Evolutionary conservation across 1,284 basidiomycete species (phyloP), one percentile per base, ranked within the genome.

Genomic region (Microbotryum saponariae): DNA sequence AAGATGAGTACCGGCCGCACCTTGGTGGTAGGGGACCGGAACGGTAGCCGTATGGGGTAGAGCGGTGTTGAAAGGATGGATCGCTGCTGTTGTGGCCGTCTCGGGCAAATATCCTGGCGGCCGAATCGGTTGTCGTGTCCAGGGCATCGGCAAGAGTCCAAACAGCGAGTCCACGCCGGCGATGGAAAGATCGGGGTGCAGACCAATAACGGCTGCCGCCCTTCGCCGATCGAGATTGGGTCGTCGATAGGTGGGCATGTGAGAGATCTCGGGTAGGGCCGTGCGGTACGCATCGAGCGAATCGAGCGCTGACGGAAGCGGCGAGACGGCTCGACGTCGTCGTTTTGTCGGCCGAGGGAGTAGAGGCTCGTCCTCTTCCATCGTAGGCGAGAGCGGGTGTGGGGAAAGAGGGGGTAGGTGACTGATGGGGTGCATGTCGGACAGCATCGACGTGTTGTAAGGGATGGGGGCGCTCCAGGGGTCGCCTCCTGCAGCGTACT

Each of bases 1-100:
- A 9, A 70, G 50, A 54, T 58, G 56, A 2, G 54, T 47, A 5
- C 61, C 42, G 21, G 62, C 54, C 1, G 66, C 46, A 1, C 67
- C 53, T 3, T 69, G 60, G 25, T 65, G 61, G 42, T 60, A 60
- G 0, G 72, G 71, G 5, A 73, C 67, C 2, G 73, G 59, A 21
- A 63, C 62, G 1, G 71, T 66, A 25, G 73, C 50, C 14, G 72
- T 68, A 27, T 55, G 54, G 1, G 71, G 71, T 10, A 73, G 56
- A 21, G 62, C 56, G 4, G 70, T 71, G 37, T 66, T 68, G 63
- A 71, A 71, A 6, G 72, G 71, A 61, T 72, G 70, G 6, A 72
- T 47, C 2, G 54, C 31, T 4, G 62, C 54, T 2, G 63, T 60
- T 9, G 56, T 53, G 4, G 63, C 62, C 5, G 50, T 31, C 51